Evolutionary conservation across 352 stramenopile species (phyloP), one percentile per base, ranked within the genome.

Genomic region (Phytophthora chlamydospora): DNA sequence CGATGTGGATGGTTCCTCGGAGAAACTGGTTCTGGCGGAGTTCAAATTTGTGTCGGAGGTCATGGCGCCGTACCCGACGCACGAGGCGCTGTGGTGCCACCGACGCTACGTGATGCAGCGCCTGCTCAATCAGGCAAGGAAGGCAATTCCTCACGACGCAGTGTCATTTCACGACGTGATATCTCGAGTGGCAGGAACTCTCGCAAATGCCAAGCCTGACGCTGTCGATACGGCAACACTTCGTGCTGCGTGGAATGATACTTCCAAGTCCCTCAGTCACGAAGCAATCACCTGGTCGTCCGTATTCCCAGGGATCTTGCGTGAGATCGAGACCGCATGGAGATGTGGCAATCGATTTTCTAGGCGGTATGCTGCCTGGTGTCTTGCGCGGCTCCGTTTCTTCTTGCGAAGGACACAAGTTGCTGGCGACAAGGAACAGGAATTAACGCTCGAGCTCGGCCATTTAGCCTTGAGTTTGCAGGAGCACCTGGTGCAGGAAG

Each of bases 41-140:
- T 81, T 79, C 46, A 62, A 56, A 35, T 80, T 89, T 16, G 49
- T 89, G 3, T 88, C 81, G 1, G 47, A 66, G 9, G 65, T 91
- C 44, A 70, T 91, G 61, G 45, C 63, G 9, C 9, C 53, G 24
- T 92, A 88, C 44, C 62, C 73, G 4, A 63, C 58, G 0, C 76
- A 90, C 46, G 85, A 95, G 48, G 78, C 83, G 31, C 69, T 93
- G 0, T 95, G 85, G 83, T 95, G 84, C 47, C 80, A 95, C 59
- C 83, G 85, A 33, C 83, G 85, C 29, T 91, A 83, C 21, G 58
- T 93, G 12, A 41, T 90, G 21, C 72, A 90, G 33, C 31, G 61
- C n/a, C 41, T 88, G 21, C 33, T 90, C 11, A 43, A 58, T 16
- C 32, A 71, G 13, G 17, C 8, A 7, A 24, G 42, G 27, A 29